Evolutionary conservation across 1,284 basidiomycete species (phyloP).

Genomic region (Ceratobasidium sp.): DNA sequence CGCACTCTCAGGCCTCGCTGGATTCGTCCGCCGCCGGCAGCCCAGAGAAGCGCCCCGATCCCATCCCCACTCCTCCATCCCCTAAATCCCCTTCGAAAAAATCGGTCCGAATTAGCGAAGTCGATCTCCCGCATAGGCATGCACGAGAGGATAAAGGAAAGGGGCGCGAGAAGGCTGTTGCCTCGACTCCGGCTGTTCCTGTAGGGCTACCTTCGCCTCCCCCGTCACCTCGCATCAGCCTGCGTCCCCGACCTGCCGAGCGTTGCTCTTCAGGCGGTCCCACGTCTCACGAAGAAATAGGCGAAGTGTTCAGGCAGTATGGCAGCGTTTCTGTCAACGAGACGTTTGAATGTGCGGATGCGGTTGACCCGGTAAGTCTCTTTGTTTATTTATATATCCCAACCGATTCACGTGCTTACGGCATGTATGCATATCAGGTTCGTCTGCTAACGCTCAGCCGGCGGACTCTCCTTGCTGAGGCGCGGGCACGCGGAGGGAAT

Average conservation of each 20-base stretch:
- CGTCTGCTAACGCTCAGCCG: constrained; percentile 37
- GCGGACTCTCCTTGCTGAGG: constrained; percentile 11
- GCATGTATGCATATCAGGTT: constrained; percentile 39
- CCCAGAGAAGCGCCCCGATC: background rate
- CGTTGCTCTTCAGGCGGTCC: constrained; percentile 6
- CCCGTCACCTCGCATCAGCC: constrained; percentile 12
- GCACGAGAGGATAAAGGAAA: constrained; percentile 1
- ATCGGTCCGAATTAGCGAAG: constrained; percentile 25
- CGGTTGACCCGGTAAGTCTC: constrained; percentile 32
- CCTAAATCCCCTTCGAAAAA: constrained; percentile 37
- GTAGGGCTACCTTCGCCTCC: constrained; percentile 13
- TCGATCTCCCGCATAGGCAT: background rate
- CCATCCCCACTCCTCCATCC: constrained; percentile 19
- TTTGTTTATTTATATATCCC: background rate
- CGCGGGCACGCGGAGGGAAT: constrained; percentile 33
- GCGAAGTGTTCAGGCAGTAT: constrained; percentile 7
- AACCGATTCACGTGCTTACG: constrained; percentile 15
- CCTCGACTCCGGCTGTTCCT: constrained; percentile 4
- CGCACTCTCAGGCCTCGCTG: background rate
- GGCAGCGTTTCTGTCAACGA: constrained; percentile 18
- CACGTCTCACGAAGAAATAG: background rate
- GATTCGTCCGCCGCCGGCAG: background rate
- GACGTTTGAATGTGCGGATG: constrained; percentile 36
- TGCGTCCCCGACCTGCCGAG: constrained; percentile 13
- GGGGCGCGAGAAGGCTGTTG: constrained; percentile 1